A percentile compares a stretch with the other conserved stretches of the same genome.
These are phyloP conservation scores for Ascochyta fabae DNA, from an alignment of 2,329 filamentous ascomycete species.

Conservation along the genomic window DNA sequence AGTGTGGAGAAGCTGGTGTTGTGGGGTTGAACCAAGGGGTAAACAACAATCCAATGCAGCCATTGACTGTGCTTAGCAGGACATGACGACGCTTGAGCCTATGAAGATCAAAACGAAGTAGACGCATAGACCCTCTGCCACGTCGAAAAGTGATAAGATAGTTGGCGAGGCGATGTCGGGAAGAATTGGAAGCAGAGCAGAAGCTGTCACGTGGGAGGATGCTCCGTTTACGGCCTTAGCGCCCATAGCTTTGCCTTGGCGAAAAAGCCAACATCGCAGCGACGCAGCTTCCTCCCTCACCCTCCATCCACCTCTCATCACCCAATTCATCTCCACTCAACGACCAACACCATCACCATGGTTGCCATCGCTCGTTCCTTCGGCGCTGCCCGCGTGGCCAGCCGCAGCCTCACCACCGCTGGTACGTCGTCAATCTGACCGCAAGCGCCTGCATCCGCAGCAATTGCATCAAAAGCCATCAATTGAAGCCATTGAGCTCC, in stretches of 20 bases:
- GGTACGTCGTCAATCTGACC: slow-evolving; percentile 35
- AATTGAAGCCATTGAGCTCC: slow-evolving; percentile 36
- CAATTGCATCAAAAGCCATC: slow-evolving; percentile 31
- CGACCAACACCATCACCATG: slow-evolving; percentile 48
- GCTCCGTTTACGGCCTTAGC: slow-evolving; percentile 22
- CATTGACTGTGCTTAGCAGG: slow-evolving; percentile 4
- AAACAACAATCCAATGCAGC: slow-evolving; percentile 2
- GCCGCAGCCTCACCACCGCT: slow-evolving; percentile 49
- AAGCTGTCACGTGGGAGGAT: slow-evolving; percentile 5
- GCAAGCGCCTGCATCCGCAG: slow-evolving; percentile 42
- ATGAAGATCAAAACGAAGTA: neutral
- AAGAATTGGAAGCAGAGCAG: slow-evolving; percentile 10
- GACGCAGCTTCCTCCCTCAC: slow-evolving; percentile 19
- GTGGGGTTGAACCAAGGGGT: slow-evolving; percentile 11
- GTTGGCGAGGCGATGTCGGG: slow-evolving; percentile 20
- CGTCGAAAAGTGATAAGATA: slow-evolving; percentile 11
- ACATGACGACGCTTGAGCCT: neutral
- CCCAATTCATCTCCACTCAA: slow-evolving; percentile 50
- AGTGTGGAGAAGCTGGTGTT: slow-evolving; percentile 19
- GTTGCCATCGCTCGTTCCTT: slow-evolving; percentile 50
- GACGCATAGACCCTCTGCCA: neutral
- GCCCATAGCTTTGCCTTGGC: slow-evolving; percentile 27
- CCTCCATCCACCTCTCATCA: slow-evolving; percentile 22
- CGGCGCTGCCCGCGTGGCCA: slow-evolving; percentile 50
- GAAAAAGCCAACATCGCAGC: slow-evolving; percentile 5